phyloP scores from a whole-genome alignment of 2,329 filamentous ascomycete species.

The Colletotrichum neosansevieriae region DNA sequence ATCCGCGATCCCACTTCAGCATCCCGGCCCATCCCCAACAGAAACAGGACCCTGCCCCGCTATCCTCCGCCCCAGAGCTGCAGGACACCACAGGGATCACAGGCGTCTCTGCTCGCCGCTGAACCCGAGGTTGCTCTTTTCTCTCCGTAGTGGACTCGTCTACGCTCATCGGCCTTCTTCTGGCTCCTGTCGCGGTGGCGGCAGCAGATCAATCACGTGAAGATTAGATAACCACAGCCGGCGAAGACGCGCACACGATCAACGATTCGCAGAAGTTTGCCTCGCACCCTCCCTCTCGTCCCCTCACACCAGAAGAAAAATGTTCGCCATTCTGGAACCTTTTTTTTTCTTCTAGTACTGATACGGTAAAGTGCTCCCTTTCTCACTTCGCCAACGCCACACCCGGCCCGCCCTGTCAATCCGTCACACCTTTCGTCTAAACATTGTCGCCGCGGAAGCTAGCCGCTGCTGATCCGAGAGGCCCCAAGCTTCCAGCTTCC shows the following conservation, averaged over 20 bases:
- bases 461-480: conserved; percentile 10
- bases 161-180: conserved; percentile 3
- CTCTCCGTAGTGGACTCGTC: conserved; percentile 2
- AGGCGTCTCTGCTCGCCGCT: conserved; percentile 25
- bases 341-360: conserved; percentile 30
- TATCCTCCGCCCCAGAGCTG: conserved; percentile 32
- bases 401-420: conserved; percentile 34
- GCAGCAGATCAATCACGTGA: not conserved
- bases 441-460: conserved; percentile 24
- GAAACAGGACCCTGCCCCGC: conserved; percentile 41
- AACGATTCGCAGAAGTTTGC: not conserved
- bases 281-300: not conserved
- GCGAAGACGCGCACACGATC: conserved; percentile 6
- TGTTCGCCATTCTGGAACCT: conserved; percentile 31
- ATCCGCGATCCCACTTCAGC: conserved; percentile 32
- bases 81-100: conserved; percentile 26
- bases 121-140: conserved; percentile 21
- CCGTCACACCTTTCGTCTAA: conserved; percentile 17
- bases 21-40: conserved; percentile 40
- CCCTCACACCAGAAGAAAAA: not conserved
- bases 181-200: not conserved
- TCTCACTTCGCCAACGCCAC: conserved; percentile 32
- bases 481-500: conserved; percentile 15
- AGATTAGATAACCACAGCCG: conserved; percentile 4
- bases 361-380: conserved; percentile 4